Evolutionary conservation across 1,139 yeast species (phyloP).

Genomic region (Suhomyces ambrosiae): DNA sequence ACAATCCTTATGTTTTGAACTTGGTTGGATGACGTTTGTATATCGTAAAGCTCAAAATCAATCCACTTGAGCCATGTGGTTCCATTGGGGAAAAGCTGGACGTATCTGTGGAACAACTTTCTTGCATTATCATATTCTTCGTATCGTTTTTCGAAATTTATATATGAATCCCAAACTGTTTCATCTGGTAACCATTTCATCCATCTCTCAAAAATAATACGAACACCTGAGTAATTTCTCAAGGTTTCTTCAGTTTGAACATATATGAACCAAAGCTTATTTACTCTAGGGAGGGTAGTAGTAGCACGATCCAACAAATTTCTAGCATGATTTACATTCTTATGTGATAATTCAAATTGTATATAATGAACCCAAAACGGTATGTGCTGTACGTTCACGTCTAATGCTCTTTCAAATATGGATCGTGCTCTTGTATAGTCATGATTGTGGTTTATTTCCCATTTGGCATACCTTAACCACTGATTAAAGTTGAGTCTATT

Average conservation of each 20-base stretch:
- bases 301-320: conserved; percentile 82
- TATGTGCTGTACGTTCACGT: conserved; percentile 69
- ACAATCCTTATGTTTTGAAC: conserved; percentile 56
- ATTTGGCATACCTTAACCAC: conserved; percentile 90
- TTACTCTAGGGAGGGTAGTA: conserved; percentile 71
- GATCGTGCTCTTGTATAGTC: conserved; percentile 80
- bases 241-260: conserved; percentile 82
- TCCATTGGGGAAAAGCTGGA: conserved; percentile 52
- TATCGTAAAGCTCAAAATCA: conserved; percentile 29
- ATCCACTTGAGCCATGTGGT: conserved; percentile 64
- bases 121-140: conserved; percentile 62
- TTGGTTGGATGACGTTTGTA: conserved; percentile 17
- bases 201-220: conserved; percentile 80
- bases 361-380: conserved; percentile 88
- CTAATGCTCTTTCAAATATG: conserved; percentile 83
- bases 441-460: conserved; percentile 76
- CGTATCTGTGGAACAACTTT: conserved; percentile 56
- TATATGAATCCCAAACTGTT: conserved; percentile 74
- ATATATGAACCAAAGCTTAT: conserved; percentile 84
- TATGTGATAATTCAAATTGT: conserved; percentile 70
- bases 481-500: conserved; percentile 81
- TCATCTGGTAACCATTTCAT: conserved; percentile 68
- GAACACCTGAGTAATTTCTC: conserved; percentile 61
- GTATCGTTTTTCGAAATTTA: conserved; percentile 71
- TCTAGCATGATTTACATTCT: conserved; percentile 85